Conservation (phyloP, 208 protist species). For the Willaertia magna region DNA sequence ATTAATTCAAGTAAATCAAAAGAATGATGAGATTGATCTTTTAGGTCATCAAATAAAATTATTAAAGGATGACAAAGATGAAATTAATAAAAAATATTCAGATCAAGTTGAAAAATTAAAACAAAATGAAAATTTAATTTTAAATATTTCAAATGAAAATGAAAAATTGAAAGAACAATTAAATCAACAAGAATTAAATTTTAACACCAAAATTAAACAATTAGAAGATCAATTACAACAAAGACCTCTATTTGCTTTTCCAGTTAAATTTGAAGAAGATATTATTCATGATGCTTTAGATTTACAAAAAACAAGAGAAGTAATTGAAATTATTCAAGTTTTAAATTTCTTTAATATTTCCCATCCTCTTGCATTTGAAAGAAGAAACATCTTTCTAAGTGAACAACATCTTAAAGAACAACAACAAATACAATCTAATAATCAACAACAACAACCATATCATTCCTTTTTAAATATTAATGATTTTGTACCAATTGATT, state of each 20-base stretch:
- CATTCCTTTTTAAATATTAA: not conserved
- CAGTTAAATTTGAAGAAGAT: not conserved
- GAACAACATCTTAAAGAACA: not conserved
- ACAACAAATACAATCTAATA: not conserved
- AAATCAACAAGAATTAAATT: not conserved
- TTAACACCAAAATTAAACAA: not conserved
- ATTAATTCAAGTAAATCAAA: not conserved
- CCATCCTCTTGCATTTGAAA: not conserved
- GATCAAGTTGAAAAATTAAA: not conserved
- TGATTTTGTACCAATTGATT: not conserved
- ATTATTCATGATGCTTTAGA: not conserved
- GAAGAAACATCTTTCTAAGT: not conserved
- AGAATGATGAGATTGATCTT: not conserved
- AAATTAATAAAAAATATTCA: not conserved
- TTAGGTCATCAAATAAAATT: not conserved
- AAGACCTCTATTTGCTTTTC: not conserved
- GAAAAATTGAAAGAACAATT: not conserved
- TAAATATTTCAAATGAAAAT: not conserved
- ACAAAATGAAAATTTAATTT: not conserved
- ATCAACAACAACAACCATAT: not conserved
- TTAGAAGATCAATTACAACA: not conserved
- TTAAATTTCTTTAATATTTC: not conserved
- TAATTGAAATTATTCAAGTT: not conserved
- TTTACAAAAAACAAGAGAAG: not conserved
- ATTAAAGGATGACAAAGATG: not conserved